Conservation (phyloP, 179 eudicot genomes). For the Beta macrorhiza region DNA sequence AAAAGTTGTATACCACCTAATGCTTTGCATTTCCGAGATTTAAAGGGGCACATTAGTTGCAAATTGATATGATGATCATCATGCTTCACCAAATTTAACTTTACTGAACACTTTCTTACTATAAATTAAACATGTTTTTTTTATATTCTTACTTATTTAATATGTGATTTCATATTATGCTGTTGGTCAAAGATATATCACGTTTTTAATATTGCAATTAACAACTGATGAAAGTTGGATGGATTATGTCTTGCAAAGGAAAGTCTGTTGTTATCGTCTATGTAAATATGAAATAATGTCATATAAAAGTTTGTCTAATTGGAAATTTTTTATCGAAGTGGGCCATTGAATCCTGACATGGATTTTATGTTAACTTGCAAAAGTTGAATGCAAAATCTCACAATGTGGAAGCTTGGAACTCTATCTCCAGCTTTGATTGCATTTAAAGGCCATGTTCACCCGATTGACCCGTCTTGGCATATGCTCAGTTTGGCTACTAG, state of each 20-base stretch:
- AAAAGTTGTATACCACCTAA: background rate
- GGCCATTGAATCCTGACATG: conserved; percentile 12
- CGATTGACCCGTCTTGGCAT: conserved; percentile 96
- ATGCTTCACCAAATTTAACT: background rate
- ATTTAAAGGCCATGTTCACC: conserved; percentile 83
- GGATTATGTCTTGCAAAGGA: too few relatives aligned
- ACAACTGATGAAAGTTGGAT: too few relatives aligned
- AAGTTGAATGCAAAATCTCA: conserved; percentile 88
- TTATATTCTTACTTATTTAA: too few relatives aligned
- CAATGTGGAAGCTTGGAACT: conserved; percentile 99
- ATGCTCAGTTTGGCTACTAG: conserved; percentile 93
- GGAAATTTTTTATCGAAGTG: background rate
- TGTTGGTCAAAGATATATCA: too few relatives aligned
- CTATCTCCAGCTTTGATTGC: conserved; percentile 96
- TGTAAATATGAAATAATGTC: background rate
- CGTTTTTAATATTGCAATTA: too few relatives aligned
- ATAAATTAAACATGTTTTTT: background rate
- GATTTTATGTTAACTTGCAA: conserved; percentile 43
- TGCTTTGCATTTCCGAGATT: background rate
- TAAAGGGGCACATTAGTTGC: background rate
- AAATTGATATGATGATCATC: background rate
- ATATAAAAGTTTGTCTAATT: background rate
- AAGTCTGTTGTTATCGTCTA: too few relatives aligned
- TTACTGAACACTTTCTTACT: background rate
- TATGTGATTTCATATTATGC: too few relatives aligned